These are phyloP conservation scores for Cucumis melo DNA, from an alignment of 306 rosid genomes.

Conservation along the genomic window DNA sequence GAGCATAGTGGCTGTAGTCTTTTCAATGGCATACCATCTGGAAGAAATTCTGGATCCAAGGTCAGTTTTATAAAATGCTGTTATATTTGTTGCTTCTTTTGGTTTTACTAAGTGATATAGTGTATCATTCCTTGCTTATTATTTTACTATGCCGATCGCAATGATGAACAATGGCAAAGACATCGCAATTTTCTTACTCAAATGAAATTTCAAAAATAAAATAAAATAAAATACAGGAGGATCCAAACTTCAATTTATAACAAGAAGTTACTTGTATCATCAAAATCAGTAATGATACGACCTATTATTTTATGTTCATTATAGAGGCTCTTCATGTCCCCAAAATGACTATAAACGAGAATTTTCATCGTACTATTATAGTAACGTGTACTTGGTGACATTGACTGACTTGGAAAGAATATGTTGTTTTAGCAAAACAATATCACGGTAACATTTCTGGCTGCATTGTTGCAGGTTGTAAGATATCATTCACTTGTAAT, in stretches of 20 bases:
- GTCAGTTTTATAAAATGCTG: conserved; percentile 25
- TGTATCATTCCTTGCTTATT: background rate
- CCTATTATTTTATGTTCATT: background rate
- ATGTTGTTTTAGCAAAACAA: background rate
- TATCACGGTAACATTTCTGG: background rate
- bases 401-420: background rate
- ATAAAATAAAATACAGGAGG: background rate
- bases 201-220: background rate
- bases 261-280: background rate
- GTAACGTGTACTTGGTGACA: background rate
- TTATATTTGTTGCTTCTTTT: background rate
- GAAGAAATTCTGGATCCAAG: conserved; percentile 76
- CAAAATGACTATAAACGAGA: background rate
- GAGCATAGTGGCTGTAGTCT: conserved; percentile 74
- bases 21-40: conserved; percentile 79
- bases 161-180: background rate
- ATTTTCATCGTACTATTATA: background rate
- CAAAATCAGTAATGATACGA: background rate
- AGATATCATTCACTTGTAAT: conserved; percentile 94
- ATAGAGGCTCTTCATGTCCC: background rate
- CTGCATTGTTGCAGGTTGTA: conserved; percentile 65
- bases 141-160: background rate
- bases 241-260: background rate
- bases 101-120: background rate
- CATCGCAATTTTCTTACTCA: background rate